These are phyloP conservation scores for Solanum dulcamara DNA, from an alignment of 257 asterid species.

Conservation along the genomic window DNA sequence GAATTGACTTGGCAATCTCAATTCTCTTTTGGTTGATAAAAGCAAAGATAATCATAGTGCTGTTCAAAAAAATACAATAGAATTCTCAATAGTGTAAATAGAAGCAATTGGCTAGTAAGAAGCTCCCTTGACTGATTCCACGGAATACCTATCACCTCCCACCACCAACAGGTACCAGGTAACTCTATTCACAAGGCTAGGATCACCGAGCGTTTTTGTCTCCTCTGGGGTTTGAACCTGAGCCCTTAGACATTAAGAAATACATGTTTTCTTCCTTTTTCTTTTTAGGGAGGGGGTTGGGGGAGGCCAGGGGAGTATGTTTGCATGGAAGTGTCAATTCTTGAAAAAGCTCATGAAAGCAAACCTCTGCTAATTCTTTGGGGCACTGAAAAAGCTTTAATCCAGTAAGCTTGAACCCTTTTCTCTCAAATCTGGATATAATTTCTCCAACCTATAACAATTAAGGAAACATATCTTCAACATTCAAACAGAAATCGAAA, in stretches of 20 bases:
- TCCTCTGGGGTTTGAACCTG: too few relatives aligned
- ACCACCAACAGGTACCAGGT: too few relatives aligned
- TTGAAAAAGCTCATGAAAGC: background rate
- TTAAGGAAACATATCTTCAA: background rate
- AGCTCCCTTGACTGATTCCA: too few relatives aligned
- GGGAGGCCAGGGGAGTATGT: background rate
- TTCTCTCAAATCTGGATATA: constrained; percentile 85
- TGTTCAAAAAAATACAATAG: background rate
- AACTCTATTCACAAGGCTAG: too few relatives aligned
- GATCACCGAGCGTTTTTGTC: too few relatives aligned
- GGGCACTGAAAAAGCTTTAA: constrained; percentile 85
- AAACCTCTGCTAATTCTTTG: constrained; percentile 72
- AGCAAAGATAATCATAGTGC: background rate
- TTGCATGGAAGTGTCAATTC: background rate
- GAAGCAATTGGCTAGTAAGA: background rate
- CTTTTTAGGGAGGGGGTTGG: background rate
- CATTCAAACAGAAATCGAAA: background rate
- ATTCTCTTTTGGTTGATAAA: background rate
- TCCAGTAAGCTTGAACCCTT: constrained; percentile 82
- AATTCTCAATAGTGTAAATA: background rate
- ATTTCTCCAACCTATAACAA: constrained; percentile 69
- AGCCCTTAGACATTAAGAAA: background rate
- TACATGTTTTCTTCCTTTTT: background rate
- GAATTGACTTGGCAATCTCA: background rate
- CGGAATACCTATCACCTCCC: too few relatives aligned